Conservation (phyloP, 495 filamentous ascomycete genomes). For the Glarea lozoyensis region DNA sequence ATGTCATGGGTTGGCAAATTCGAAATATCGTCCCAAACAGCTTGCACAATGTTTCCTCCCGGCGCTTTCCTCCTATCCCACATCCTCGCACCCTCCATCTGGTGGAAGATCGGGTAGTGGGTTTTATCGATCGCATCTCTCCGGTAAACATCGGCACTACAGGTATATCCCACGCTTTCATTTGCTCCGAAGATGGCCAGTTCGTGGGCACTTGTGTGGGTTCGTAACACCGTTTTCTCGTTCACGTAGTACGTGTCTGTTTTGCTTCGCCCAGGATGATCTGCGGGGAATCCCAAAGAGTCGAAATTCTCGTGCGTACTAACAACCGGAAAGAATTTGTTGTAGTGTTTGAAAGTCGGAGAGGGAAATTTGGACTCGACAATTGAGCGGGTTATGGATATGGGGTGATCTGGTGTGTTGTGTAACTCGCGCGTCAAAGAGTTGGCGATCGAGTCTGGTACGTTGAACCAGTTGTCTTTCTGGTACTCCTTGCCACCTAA, state of each 20-base stretch:
- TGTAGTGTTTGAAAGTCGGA: slow-evolving; percentile 66
- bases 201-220: slow-evolving; percentile 91
- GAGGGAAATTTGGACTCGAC: slow-evolving; percentile 82
- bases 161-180: slow-evolving; percentile 69
- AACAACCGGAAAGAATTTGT: slow-evolving; percentile 75
- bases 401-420: slow-evolving; percentile 78
- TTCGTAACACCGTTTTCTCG: slow-evolving; percentile 71
- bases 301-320: slow-evolving; percentile 86
- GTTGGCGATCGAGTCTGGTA: slow-evolving; percentile 63
- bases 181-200: slow-evolving; percentile 74
- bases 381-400: slow-evolving; percentile 81
- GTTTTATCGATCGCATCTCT: slow-evolving; percentile 89
- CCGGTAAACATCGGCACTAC: slow-evolving; percentile 93
- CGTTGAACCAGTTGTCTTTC: slow-evolving; percentile 80
- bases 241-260: slow-evolving; percentile 98
- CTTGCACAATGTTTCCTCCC: slow-evolving; percentile 49
- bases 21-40: slow-evolving; percentile 54
- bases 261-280: slow-evolving; percentile 81
- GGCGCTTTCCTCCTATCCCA: slow-evolving; percentile 66
- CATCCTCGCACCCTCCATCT: slow-evolving; percentile 91
- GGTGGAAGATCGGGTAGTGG: slow-evolving; percentile 96
- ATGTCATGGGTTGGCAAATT: slow-evolving; percentile 64
- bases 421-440: slow-evolving; percentile 69
- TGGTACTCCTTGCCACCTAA: slow-evolving; percentile 56
- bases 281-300: slow-evolving; percentile 79